Percentiles rank a stretch among this genome's conserved stretches.
phyloP scores from a whole-genome alignment of 305 asterid genomes.

The Striga hermonthica region DNA sequence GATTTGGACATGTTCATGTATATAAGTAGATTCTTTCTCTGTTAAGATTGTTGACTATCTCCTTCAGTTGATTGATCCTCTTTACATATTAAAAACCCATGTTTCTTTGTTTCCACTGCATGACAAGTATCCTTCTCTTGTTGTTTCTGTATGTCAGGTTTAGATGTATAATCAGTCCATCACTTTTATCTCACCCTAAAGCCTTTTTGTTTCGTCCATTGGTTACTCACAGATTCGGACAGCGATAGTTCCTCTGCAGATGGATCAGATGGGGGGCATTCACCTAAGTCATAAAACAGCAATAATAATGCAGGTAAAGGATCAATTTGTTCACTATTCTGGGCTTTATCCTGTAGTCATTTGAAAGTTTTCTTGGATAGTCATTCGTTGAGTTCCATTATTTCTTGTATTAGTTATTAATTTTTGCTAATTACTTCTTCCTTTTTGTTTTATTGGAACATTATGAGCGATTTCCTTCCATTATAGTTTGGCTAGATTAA shows the following conservation, averaged over 20 bases:
- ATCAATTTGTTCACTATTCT: background rate
- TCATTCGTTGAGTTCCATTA: background rate
- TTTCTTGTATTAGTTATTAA: background rate
- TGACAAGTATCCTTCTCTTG: background rate
- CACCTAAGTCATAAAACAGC: constrained; percentile 34
- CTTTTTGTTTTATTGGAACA: background rate
- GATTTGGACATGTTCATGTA: background rate
- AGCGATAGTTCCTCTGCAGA: constrained; percentile 44
- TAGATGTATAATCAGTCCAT: background rate
- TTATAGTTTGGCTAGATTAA: background rate
- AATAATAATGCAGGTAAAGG: constrained; percentile 30
- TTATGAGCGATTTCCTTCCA: constrained; percentile 7
- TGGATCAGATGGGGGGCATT: constrained; percentile 41
- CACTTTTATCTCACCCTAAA: background rate
- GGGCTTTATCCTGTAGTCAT: background rate
- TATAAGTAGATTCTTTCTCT: background rate
- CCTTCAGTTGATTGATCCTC: background rate
- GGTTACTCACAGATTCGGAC: constrained; percentile 37
- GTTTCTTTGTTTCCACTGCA: background rate
- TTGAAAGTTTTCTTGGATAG: background rate
- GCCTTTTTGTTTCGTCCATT: background rate
- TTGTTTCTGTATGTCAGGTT: background rate
- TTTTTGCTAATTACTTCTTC: background rate
- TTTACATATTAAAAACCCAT: background rate
- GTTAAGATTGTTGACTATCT: background rate